phyloP scores from a whole-genome alignment of 345 rosid genomes.

The Bruguiera gymnorhiza region DNA sequence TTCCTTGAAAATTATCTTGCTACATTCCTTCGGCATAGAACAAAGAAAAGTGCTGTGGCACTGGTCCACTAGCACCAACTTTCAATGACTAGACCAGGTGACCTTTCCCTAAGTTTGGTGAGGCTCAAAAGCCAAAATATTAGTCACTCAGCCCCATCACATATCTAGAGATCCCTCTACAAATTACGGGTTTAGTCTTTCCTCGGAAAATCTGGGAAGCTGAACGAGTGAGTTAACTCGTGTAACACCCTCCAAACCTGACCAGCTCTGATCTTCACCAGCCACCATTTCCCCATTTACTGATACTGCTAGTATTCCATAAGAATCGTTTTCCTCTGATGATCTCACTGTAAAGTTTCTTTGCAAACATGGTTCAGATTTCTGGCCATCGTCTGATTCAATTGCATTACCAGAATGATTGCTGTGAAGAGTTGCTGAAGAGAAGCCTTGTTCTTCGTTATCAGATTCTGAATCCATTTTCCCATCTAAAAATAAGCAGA shows the following conservation, averaged over 20 bases:
- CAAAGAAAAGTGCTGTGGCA: conserved; percentile 23
- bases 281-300: conserved; percentile 26
- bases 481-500: conserved; percentile 89
- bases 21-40: conserved; percentile 20
- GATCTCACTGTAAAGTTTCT: conserved; percentile 88
- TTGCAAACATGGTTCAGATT: conserved; percentile 76
- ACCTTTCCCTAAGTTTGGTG: conserved; percentile 10
- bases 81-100: conserved; percentile 15
- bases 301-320: conserved; percentile 33
- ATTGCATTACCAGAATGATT: conserved; percentile 62
- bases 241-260: conserved; percentile 90
- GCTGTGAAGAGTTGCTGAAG: conserved; percentile 75
- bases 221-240: conserved; percentile 97
- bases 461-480: conserved; percentile 93
- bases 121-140: conserved; percentile 17
- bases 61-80: conserved; percentile 21
- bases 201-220: conserved; percentile 91
- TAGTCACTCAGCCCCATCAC: conserved; percentile 21
- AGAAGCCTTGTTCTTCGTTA: conserved; percentile 66
- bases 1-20: conserved; percentile 11
- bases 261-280: conserved; percentile 83
- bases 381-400: conserved; percentile 79
- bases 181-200: conserved; percentile 45
- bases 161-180: not conserved
- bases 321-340: conserved; percentile 50